Percentiles rank a stretch among this genome's conserved stretches.
phyloP scores from a whole-genome alignment of 1,284 basidiomycete species.

The Ganoderma boninense region DNA sequence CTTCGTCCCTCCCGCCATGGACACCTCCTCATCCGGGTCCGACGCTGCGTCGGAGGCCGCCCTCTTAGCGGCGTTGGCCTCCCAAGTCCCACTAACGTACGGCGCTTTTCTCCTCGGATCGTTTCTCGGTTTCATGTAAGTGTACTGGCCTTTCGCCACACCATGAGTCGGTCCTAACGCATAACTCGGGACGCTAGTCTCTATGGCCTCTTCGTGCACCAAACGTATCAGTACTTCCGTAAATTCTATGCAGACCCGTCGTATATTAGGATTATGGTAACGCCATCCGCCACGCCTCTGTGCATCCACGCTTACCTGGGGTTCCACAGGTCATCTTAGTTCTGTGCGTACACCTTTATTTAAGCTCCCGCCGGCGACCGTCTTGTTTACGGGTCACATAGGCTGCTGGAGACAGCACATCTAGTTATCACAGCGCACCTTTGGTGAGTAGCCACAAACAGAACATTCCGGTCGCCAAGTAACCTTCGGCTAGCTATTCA shows the following conservation, averaged over 20 bases:
- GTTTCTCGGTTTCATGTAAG: conserved; percentile 7
- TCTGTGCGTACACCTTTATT: not conserved
- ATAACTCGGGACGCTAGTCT: not conserved
- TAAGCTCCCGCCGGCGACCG: not conserved
- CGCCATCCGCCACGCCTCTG: too few relatives aligned
- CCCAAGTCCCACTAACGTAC: not conserved
- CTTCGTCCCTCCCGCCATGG: not conserved
- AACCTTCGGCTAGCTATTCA: not conserved
- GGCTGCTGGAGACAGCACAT: conserved; percentile 2
- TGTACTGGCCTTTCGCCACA: not conserved
- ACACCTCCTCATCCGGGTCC: not conserved
- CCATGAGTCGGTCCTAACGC: not conserved
- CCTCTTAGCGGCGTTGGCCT: not conserved
- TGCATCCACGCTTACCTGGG: not conserved
- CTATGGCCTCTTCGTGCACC: conserved; percentile 13
- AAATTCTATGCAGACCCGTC: conserved; percentile 3
- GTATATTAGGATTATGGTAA: conserved; percentile 5
- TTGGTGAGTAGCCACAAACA: not conserved
- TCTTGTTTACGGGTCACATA: not conserved
- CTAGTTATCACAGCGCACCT: not conserved
- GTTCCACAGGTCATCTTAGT: not conserved
- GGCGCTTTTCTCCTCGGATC: conserved; percentile 3
- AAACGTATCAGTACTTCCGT: conserved; percentile 17
- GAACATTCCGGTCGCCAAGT: not conserved
- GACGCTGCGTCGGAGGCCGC: not conserved